Base-by-base conservation (phyloP, 306 rosid genomes). In the Oxytropis ochrocephala region DNA sequence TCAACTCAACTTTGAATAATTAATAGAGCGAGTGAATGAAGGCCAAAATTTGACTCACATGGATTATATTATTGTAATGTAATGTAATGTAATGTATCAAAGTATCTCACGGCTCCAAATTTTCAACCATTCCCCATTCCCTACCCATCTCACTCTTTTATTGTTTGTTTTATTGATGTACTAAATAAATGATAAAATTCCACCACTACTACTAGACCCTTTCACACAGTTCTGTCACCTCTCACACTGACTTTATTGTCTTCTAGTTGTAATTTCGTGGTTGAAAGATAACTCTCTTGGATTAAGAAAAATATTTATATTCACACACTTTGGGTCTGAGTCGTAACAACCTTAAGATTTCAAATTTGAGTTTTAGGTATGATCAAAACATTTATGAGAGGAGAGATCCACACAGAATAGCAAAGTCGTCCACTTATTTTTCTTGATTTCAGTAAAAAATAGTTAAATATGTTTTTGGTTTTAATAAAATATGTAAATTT, bases 71-170 rank as follows among this genome's bases (percentile, higher is more conserved):
- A 11, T 39, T 61, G 35, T 11, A 38, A 0, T 1, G 10, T 7
- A 29, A 60, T 61, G 35, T 11, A 38, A 0, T 1, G 10, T 7
- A 29, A 60, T 60, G 65, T 63, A 69, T 32, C 75, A 51, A 76
- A 68, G 42, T 67, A 32, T 58, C 49, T 17, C 48, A 75, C 75
- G 80, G 30, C 75, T 67, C 56, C 55, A 59, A 18, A 13, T 58
- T 58, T 56, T 36, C 68, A 55, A 75, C 51, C 8, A 64, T 43
- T 4, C 59, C 27, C 51, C 8, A 64, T 43, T 4, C 59, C 27
- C 3, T 18, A 56, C 79, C 16, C 65, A 74, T 18, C 18, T 21
- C 68, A 55, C 52, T 56, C 32, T 5, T 35, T 55, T 58, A 35
- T 54, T 9, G 46, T 58, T 16, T 30, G 18, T 32, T 24, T 50